phyloP scores from a whole-genome alignment of 495 filamentous ascomycete species.

The Lineolata rhizophorae region DNA sequence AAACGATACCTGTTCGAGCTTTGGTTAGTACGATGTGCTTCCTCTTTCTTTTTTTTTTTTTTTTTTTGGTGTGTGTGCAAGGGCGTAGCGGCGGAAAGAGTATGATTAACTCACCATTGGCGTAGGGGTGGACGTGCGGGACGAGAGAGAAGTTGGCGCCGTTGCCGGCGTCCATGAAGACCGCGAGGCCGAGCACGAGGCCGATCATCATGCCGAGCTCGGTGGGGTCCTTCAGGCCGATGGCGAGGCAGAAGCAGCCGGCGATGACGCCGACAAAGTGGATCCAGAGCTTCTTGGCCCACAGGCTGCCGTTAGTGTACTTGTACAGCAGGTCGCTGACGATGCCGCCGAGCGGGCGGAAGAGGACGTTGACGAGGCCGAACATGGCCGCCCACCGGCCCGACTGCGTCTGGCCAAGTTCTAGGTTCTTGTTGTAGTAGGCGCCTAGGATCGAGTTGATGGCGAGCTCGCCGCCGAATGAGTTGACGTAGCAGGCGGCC shows the following conservation, averaged over 20 bases:
- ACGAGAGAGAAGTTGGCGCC: slow-evolving; percentile 71
- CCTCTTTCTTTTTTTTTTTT: too few relatives aligned
- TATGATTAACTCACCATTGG: slow-evolving; percentile 32
- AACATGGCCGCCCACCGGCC: slow-evolving; percentile 79
- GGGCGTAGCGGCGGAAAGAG: neutral
- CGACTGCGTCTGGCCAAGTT: slow-evolving; percentile 47
- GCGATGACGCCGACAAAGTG: slow-evolving; percentile 37
- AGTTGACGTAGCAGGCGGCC: slow-evolving; percentile 55
- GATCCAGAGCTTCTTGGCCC: slow-evolving; percentile 59
- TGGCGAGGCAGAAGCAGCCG: slow-evolving; percentile 45
- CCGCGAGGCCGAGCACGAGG: slow-evolving; percentile 46
- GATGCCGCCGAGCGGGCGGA: slow-evolving; percentile 53
- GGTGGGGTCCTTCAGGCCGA: slow-evolving; percentile 43
- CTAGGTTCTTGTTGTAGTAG: slow-evolving; percentile 63
- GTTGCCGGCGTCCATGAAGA: slow-evolving; percentile 72
- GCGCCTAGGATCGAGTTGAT: slow-evolving; percentile 65
- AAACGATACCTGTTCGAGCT: slow-evolving; percentile 32
- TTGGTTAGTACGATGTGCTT: neutral
- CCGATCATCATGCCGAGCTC: slow-evolving; percentile 47
- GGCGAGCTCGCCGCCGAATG: slow-evolving; percentile 67
- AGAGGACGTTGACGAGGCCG: slow-evolving; percentile 63
- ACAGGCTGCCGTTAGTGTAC: slow-evolving; percentile 30
- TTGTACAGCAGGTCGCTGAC: slow-evolving; percentile 52
- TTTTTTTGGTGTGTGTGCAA: too few relatives aligned
- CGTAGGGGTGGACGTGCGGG: slow-evolving; percentile 61